A percentile compares a stretch with the other conserved stretches of the same genome.
phyloP scores from a whole-genome alignment of 768 basidiomycete species.

The Naematelia aurantialba region DNA sequence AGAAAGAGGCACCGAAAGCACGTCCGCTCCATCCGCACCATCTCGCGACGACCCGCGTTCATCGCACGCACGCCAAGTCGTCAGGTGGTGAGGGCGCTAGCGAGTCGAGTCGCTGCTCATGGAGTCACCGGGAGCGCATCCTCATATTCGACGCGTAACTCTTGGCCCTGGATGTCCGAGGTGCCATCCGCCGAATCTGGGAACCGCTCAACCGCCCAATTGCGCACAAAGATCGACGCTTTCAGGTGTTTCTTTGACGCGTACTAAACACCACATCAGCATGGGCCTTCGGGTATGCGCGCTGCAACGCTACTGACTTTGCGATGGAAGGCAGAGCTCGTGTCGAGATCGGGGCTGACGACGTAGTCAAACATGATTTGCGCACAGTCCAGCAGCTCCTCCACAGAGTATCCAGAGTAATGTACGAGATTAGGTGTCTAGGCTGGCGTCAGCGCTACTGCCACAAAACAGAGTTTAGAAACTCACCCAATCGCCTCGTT shows the following conservation, averaged over 20 bases:
- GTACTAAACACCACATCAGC: constrained; percentile 53
- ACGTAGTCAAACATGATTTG: constrained; percentile 85
- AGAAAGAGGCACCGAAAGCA: not conserved
- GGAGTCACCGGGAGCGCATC: not conserved
- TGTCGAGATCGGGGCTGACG: constrained; percentile 54
- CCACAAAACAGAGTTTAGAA: not conserved
- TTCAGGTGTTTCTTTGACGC: constrained; percentile 72
- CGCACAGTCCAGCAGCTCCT: constrained; percentile 71
- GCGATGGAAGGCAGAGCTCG: constrained; percentile 74
- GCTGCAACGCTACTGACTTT: constrained; percentile 58
- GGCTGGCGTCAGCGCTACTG: constrained; percentile 4
- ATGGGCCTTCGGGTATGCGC: not conserved
- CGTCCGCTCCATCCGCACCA: not conserved
- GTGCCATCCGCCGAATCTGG: constrained; percentile 22
- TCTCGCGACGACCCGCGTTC: too few relatives aligned
- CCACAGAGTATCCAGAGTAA: constrained; percentile 80
- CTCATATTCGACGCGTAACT: not conserved
- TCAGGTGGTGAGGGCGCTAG: too few relatives aligned
- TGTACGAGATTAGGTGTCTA: constrained; percentile 81
- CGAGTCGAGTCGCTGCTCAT: too few relatives aligned
- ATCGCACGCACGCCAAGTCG: too few relatives aligned
- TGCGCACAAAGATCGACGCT: constrained; percentile 76
- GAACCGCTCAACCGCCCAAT: constrained; percentile 62
- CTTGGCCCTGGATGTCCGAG: constrained; percentile 1
- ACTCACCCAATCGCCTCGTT: constrained; percentile 82